Percentiles rank a stretch among this genome's conserved stretches.
Conservation (phyloP, 2,329 filamentous ascomycete genomes). For the Penicillium fuscoglaucum region DNA sequence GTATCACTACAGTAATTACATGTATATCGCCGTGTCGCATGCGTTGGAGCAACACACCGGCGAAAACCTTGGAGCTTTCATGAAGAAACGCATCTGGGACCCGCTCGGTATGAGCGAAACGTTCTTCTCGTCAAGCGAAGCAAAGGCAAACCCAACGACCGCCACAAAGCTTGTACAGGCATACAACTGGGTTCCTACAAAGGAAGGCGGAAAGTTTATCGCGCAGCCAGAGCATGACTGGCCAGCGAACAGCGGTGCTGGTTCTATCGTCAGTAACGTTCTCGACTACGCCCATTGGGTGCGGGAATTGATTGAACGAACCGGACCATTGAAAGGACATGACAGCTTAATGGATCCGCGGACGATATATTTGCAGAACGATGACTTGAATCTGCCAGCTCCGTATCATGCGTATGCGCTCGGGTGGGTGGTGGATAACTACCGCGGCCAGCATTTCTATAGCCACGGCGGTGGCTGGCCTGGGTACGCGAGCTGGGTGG, state of each 20-base stretch:
- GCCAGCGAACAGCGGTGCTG: constrained; percentile 19
- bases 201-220: constrained; percentile 1
- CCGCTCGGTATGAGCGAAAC: constrained; percentile 27
- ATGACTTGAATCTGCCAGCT: too few relatives aligned
- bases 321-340: too few relatives aligned
- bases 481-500: too few relatives aligned
- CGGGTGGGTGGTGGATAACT: too few relatives aligned
- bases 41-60: constrained; percentile 17
- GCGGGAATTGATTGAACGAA: constrained; percentile 15
- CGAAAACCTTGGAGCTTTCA: constrained; percentile 8
- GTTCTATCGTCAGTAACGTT: constrained; percentile 27
- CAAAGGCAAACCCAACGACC: constrained; percentile 6
- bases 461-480: too few relatives aligned
- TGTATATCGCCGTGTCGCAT: constrained; percentile 26
- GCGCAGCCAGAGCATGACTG: constrained; percentile 18
- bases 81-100: constrained; percentile 25
- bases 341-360: too few relatives aligned
- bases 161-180: constrained; percentile 15
- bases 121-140: constrained; percentile 22
- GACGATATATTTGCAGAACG: too few relatives aligned
- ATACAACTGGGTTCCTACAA: constrained; percentile 20
- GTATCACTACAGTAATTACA: constrained; percentile 26
- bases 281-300: constrained; percentile 29
- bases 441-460: too few relatives aligned
- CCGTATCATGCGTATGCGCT: too few relatives aligned